Evolutionary conservation across 768 basidiomycete genomes (phyloP).

Genomic region (Trametes sanguinea): DNA sequence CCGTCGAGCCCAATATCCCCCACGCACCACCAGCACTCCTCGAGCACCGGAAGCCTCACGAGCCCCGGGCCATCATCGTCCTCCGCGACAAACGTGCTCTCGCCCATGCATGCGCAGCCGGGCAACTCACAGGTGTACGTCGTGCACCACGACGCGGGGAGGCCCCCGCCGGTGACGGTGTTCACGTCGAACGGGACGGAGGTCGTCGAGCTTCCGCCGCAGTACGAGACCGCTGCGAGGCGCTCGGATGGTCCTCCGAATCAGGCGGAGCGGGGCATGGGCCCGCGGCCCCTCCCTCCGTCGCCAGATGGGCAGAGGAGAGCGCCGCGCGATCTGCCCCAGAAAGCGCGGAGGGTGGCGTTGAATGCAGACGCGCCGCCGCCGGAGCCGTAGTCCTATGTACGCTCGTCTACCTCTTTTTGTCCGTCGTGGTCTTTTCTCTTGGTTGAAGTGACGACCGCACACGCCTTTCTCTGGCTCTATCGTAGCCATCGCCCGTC

Average conservation of each 20-base stretch:
- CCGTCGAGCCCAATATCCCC: neutral
- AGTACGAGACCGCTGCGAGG: slow-evolving; percentile 36
- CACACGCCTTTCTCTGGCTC: neutral
- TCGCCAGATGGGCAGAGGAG: slow-evolving; percentile 10
- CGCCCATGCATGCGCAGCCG: slow-evolving; percentile 13
- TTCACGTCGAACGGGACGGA: slow-evolving; percentile 56
- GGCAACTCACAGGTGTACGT: slow-evolving; percentile 48
- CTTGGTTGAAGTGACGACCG: neutral
- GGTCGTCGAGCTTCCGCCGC: slow-evolving; percentile 62
- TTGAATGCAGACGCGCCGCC: slow-evolving; percentile 2
- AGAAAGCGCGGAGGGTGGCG: slow-evolving; percentile 12
- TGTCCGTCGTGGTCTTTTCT: neutral
- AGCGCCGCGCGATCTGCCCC: slow-evolving; percentile 8
- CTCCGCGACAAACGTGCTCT: neutral
- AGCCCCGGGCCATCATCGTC: neutral
- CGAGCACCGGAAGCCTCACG: neutral
- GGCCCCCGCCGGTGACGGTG: slow-evolving; percentile 54
- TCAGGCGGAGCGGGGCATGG: neutral
- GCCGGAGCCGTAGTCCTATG: neutral
- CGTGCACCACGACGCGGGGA: slow-evolving; percentile 61
- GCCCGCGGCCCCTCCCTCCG: slow-evolving; percentile 1
- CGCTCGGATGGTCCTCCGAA: neutral
- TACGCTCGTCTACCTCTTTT: neutral
- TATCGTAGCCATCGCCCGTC: neutral
- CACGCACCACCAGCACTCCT: slow-evolving; percentile 1